These are phyloP conservation scores for Teratosphaeria epicoccoides DNA, from an alignment of 2,329 filamentous ascomycete species.

Conservation along the genomic window DNA sequence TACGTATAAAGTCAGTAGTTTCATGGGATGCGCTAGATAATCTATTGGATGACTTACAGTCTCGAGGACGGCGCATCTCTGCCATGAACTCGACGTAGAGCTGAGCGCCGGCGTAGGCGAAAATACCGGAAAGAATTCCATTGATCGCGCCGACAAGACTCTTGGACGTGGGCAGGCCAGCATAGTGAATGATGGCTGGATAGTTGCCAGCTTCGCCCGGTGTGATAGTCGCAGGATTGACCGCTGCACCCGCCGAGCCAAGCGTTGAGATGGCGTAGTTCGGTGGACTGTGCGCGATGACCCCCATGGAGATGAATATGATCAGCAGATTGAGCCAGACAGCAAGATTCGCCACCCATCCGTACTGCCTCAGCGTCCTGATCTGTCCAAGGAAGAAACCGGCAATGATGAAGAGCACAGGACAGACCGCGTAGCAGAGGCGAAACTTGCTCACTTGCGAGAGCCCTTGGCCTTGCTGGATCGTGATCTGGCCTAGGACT, in stretches of 20 bases:
- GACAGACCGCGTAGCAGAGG: conserved; percentile 41
- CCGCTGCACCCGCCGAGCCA: conserved; percentile 13
- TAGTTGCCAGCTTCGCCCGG: conserved; percentile 7
- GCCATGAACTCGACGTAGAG: conserved; percentile 50
- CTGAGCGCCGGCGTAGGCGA: conserved; percentile 45
- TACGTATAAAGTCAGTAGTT: not conserved
- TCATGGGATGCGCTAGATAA: not conserved
- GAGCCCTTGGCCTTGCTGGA: conserved; percentile 44
- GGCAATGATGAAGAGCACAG: conserved; percentile 37
- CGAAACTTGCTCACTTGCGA: conserved; percentile 39
- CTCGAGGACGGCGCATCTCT: conserved; percentile 39
- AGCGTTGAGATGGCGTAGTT: conserved; percentile 25
- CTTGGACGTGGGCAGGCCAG: conserved; percentile 7
- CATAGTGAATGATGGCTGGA: conserved; percentile 11
- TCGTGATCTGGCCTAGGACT: conserved; percentile 42
- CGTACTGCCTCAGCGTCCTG: conserved; percentile 44
- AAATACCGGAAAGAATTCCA: conserved; percentile 13
- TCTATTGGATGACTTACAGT: conserved; percentile 25
- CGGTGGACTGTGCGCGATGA: conserved; percentile 42
- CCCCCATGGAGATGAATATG: conserved; percentile 42
- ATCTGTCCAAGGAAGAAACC: conserved; percentile 48
- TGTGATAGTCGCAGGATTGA: conserved; percentile 28
- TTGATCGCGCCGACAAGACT: conserved; percentile 14
- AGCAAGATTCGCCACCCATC: conserved; percentile 46
- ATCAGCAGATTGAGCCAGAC: conserved; percentile 47